A percentile compares a stretch with the other conserved stretches of the same genome.
These are phyloP conservation scores for Verbena officinalis DNA, from an alignment of 257 asterid species.

Conservation along the genomic window DNA sequence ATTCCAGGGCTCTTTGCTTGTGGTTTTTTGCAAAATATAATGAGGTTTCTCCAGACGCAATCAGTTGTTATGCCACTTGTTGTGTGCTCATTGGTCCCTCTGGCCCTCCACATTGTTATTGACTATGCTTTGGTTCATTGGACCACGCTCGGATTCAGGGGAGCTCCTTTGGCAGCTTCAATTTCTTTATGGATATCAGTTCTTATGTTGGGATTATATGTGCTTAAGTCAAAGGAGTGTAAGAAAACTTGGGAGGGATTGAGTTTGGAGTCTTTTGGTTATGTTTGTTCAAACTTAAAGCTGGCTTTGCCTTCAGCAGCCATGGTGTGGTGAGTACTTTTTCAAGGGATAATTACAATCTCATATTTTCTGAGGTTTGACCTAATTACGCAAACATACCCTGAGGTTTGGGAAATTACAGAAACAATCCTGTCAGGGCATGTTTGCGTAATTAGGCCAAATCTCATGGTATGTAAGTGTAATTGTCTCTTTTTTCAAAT, in stretches of 20 bases:
- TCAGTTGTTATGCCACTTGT: slow-evolving; percentile 54
- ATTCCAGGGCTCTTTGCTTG: slow-evolving; percentile 72
- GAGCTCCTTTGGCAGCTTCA: slow-evolving; percentile 64
- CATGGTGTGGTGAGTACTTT: slow-evolving; percentile 62
- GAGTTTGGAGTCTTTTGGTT: slow-evolving; percentile 39
- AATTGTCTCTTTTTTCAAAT: too few relatives aligned
- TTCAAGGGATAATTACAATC: too few relatives aligned
- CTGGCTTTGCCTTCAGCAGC: slow-evolving; percentile 79
- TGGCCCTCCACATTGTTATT: slow-evolving; percentile 52
- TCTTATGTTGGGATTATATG: slow-evolving; percentile 42
- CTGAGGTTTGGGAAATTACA: too few relatives aligned
- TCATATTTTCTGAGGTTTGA: too few relatives aligned
- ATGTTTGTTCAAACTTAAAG: slow-evolving; percentile 43
- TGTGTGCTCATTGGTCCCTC: slow-evolving; percentile 51
- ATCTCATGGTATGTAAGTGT: too few relatives aligned
- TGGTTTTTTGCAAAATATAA: slow-evolving; percentile 56
- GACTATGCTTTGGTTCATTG: slow-evolving; percentile 45
- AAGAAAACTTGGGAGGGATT: slow-evolving; percentile 61
- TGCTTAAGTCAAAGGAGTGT: slow-evolving; percentile 36
- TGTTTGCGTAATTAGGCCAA: too few relatives aligned
- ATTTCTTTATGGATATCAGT: slow-evolving; percentile 63
- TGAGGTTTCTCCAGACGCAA: slow-evolving; percentile 76
- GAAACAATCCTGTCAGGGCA: too few relatives aligned
- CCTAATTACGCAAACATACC: too few relatives aligned
- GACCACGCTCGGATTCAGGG: slow-evolving; percentile 49